A percentile compares a stretch with the other conserved stretches of the same genome.
Conservation (phyloP, 192 early-diverging fungal genomes). For the Coemansia sp. region DNA sequence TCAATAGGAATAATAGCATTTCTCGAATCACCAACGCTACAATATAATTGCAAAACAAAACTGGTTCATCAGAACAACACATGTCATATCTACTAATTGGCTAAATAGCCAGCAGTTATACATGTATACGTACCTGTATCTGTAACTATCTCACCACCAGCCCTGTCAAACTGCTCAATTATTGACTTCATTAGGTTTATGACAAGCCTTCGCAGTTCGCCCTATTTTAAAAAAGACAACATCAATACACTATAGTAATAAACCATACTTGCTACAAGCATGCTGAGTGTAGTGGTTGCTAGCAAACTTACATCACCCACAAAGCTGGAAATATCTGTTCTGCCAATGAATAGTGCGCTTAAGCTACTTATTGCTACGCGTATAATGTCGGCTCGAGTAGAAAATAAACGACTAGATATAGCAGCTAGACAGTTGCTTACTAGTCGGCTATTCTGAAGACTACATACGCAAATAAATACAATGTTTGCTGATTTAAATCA, state of each 20-base stretch:
- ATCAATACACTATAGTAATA: neutral
- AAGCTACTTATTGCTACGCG: constrained; percentile 24
- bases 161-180: constrained; percentile 40
- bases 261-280: neutral
- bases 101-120: too few relatives aligned
- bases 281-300: neutral
- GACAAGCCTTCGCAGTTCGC: constrained; percentile 6
- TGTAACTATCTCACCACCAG: neutral
- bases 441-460: constrained; percentile 24
- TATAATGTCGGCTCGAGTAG: constrained; percentile 14
- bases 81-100: neutral
- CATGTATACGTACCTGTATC: constrained; percentile 4
- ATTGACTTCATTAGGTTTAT: constrained; percentile 37
- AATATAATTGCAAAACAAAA: neutral
- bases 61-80: neutral
- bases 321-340: constrained; percentile 9
- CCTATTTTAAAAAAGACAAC: constrained; percentile 10
- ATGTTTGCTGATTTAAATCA: neutral
- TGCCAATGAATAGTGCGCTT: constrained; percentile 15
- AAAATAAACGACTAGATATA: constrained; percentile 32
- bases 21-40: constrained; percentile 34
- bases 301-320: constrained; percentile 25
- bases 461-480: constrained; percentile 14
- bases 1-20: constrained; percentile 9
- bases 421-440: constrained; percentile 33